Evolutionary conservation across 306 rosid genomes (phyloP).

Genomic region (Cercis canadensis): DNA sequence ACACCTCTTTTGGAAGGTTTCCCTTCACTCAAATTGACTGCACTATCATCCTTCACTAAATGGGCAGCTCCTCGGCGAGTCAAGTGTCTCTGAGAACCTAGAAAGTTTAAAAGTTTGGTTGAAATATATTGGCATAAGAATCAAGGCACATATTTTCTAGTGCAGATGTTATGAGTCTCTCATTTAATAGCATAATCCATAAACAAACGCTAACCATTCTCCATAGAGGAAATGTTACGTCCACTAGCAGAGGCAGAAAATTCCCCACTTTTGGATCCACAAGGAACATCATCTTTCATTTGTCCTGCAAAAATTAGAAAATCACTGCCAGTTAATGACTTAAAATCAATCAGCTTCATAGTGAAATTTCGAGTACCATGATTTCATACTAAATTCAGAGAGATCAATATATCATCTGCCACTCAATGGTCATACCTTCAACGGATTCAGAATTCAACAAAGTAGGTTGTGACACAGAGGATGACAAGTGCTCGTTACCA

Average conservation of each 20-base stretch:
- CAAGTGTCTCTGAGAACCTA: constrained; percentile 71
- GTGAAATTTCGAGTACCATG: constrained; percentile 27
- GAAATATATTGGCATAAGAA: constrained; percentile 26
- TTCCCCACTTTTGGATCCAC: constrained; percentile 61
- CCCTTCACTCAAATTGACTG: constrained; percentile 65
- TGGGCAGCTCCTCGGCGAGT: constrained; percentile 75
- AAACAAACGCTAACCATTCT: constrained; percentile 57
- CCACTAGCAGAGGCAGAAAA: constrained; percentile 57
- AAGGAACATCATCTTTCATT: constrained; percentile 49
- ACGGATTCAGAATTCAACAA: constrained; percentile 53
- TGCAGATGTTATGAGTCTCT: background rate
- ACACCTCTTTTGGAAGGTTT: constrained; percentile 76
- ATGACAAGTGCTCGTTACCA: constrained; percentile 55
- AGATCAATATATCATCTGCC: background rate
- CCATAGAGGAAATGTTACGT: constrained; percentile 54
- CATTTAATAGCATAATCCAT: constrained; percentile 14
- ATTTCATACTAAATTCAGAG: constrained; percentile 10
- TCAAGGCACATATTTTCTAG: constrained; percentile 4
- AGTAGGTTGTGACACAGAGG: constrained; percentile 51
- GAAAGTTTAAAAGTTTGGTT: constrained; percentile 27
- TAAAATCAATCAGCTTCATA: constrained; percentile 32
- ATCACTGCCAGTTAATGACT: constrained; percentile 28
- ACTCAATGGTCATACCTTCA: constrained; percentile 65
- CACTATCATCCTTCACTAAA: constrained; percentile 66
- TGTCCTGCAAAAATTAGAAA: constrained; percentile 49